These are phyloP conservation scores for Cladophialophora bantiana DNA, from an alignment of 2,329 filamentous ascomycete species.

Conservation along the genomic window DNA sequence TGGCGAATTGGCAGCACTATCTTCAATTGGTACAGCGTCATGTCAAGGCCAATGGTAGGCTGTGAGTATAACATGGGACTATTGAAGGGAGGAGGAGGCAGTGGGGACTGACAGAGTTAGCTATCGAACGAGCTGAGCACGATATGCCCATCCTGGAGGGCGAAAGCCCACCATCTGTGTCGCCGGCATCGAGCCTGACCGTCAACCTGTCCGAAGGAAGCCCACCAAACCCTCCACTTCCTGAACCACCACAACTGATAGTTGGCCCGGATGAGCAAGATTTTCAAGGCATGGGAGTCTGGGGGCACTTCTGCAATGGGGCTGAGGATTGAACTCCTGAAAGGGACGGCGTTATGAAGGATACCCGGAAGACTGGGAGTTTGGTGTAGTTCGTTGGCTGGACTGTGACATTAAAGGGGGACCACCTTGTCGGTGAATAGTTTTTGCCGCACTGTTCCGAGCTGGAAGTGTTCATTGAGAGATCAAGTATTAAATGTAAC, in stretches of 20 bases:
- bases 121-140: conserved; percentile 2
- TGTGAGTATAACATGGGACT: conserved; percentile 22
- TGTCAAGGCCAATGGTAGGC: not conserved
- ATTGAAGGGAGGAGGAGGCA: not conserved
- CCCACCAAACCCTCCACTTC: not conserved
- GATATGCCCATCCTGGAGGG: not conserved
- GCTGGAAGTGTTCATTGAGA: not conserved
- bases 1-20: conserved; percentile 3
- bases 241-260: conserved; percentile 12
- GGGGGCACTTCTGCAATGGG: not conserved
- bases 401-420: not conserved
- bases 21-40: not conserved
- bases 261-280: conserved; percentile 14
- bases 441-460: not conserved
- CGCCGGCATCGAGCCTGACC: conserved; percentile 18
- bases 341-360: not conserved
- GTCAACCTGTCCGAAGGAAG: conserved; percentile 17
- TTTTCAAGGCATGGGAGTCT: conserved; percentile 18
- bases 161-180: not conserved
- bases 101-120: conserved; percentile 9
- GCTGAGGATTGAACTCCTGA: not conserved
- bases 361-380: not conserved
- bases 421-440: not conserved
- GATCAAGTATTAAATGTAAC: not conserved
- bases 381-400: not conserved